These are phyloP conservation scores for Penicillium hordei DNA, from an alignment of 2,329 filamentous ascomycete genomes.

Conservation along the genomic window DNA sequence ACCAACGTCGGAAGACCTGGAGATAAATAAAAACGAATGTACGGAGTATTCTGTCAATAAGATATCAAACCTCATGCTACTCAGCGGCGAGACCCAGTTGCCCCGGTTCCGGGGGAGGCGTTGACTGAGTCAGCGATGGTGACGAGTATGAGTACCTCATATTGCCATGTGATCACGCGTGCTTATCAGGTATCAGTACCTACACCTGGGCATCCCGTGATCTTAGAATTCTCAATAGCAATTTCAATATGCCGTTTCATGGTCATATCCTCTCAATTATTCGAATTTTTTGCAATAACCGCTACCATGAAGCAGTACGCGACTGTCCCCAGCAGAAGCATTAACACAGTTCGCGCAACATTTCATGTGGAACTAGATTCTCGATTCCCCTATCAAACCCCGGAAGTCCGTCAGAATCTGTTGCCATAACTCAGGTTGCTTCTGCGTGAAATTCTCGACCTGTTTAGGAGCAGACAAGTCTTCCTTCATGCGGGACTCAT, in stretches of 20 bases:
- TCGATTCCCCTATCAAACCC: slow-evolving; percentile 34
- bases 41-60: background rate
- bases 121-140: slow-evolving; percentile 4
- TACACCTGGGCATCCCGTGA: too few relatives aligned
- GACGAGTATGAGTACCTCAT: background rate
- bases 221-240: background rate
- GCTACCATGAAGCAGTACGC: background rate
- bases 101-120: background rate
- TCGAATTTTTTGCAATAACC: background rate
- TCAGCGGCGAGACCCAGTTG: background rate
- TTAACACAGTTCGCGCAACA: background rate
- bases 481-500: slow-evolving; percentile 51
- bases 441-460: slow-evolving; percentile 46
- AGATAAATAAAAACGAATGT: background rate
- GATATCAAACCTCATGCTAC: background rate
- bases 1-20: background rate
- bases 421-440: slow-evolving; percentile 53
- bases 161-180: background rate
- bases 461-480: slow-evolving; percentile 50
- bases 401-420: slow-evolving; percentile 52
- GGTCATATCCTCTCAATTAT: background rate
- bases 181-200: background rate
- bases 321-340: background rate
- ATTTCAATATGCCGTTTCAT: background rate
- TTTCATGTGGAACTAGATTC: background rate